A percentile compares a stretch with the other conserved stretches of the same genome.
Evolutionary conservation across 192 early-diverging fungal species (phyloP).

Genomic region (Coemansia guatemalensis): DNA sequence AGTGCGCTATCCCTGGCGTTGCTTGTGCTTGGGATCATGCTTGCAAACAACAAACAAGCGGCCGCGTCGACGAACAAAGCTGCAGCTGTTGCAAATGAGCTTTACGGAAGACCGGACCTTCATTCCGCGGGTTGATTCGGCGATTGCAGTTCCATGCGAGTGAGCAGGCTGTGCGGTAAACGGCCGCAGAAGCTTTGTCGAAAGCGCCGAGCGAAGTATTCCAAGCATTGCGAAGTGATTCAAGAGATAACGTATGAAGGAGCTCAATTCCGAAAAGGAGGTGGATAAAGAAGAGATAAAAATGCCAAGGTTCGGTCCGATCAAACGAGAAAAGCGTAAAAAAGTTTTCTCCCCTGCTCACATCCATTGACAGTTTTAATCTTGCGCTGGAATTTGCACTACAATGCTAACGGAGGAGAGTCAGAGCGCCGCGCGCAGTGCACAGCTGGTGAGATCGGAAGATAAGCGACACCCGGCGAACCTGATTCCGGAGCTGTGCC

Average conservation of each 20-base stretch:
- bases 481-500: conserved; percentile 92
- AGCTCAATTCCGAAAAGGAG: not conserved
- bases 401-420: not conserved
- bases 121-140: conserved; percentile 62
- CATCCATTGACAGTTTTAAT: not conserved
- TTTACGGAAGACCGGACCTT: conserved; percentile 88
- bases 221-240: conserved; percentile 21
- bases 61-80: conserved; percentile 80
- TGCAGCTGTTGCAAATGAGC: conserved; percentile 88
- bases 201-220: conserved; percentile 26
- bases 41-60: conserved; percentile 85
- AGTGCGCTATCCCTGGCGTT: conserved; percentile 58
- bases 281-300: not conserved
- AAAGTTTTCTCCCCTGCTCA: not conserved
- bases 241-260: not conserved
- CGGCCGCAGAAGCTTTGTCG: conserved; percentile 33
- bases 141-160: conserved; percentile 4
- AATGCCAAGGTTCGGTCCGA: not conserved
- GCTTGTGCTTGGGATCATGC: conserved; percentile 94
- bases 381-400: too few relatives aligned
- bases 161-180: conserved; percentile 26
- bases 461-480: conserved; percentile 73
- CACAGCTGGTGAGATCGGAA: conserved; percentile 54
- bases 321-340: not conserved
- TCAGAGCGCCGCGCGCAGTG: conserved; percentile 5